Conservation (phyloP, 2,329 filamentous ascomycete species). For the Plectosphaerella sp. region DNA sequence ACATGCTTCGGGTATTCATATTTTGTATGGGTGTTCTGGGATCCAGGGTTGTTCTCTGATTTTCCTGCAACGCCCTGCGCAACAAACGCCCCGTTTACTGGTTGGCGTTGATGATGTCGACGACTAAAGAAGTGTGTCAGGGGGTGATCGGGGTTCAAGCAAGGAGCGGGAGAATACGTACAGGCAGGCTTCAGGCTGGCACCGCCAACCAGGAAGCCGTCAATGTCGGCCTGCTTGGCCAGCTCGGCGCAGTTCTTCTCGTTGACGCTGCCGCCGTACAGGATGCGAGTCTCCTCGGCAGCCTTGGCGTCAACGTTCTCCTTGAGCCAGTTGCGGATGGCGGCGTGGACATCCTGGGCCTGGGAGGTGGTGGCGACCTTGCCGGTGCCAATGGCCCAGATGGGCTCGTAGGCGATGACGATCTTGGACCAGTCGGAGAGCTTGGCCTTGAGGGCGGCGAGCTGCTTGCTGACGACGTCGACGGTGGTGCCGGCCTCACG, state of each 20-base stretch:
- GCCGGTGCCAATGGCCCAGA: conserved; percentile 94
- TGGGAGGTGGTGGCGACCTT: conserved; percentile 86
- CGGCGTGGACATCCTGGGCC: conserved; percentile 90
- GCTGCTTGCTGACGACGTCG: conserved; percentile 78
- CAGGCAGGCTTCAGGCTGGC: conserved; percentile 95
- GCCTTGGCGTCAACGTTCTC: conserved; percentile 70
- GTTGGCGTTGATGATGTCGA: conserved; percentile 57
- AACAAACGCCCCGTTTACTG: conserved; percentile 29
- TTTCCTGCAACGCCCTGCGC: not conserved
- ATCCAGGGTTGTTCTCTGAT: not conserved
- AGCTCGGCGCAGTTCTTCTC: conserved; percentile 98
- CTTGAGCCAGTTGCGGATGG: conserved; percentile 85
- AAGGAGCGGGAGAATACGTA: conserved; percentile 37
- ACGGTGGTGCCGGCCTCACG: conserved; percentile 83
- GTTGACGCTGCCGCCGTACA: conserved; percentile 94
- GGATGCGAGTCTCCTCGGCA: conserved; percentile 82
- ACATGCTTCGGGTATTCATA: not conserved
- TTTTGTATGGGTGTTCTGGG: not conserved
- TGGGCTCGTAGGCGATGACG: conserved; percentile 97
- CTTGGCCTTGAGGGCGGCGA: conserved; percentile 74
- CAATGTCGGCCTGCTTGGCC: conserved; percentile 88
- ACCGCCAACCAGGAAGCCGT: conserved; percentile 95
- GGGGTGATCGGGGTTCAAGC: not conserved
- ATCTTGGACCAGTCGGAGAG: conserved; percentile 87
- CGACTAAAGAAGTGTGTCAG: conserved; percentile 32